phyloP scores from a whole-genome alignment of 148 eudicot genomes.

The Arbutus unedo region DNA sequence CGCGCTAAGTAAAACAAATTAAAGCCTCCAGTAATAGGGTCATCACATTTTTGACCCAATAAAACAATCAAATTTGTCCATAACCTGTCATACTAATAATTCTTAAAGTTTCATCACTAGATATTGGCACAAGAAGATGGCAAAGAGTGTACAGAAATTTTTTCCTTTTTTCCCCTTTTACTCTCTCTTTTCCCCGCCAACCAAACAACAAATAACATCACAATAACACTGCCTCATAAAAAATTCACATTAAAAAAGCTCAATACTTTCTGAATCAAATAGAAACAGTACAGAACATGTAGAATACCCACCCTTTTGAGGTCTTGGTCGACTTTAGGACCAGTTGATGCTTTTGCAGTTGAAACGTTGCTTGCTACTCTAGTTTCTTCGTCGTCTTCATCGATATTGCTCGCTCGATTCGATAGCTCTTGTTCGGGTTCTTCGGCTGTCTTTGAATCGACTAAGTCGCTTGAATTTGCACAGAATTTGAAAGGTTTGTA shows the following conservation, averaged over 20 bases:
- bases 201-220: not conserved
- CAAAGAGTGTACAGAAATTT: not conserved
- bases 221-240: not conserved
- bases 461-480: slow-evolving; percentile 12
- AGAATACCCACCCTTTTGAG: slow-evolving; percentile 55
- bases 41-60: not conserved
- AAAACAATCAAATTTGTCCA: not conserved
- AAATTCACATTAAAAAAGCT: not conserved
- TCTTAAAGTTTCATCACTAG: not conserved
- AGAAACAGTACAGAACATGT: not conserved
- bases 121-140: not conserved
- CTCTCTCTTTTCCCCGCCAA: not conserved
- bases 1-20: not conserved
- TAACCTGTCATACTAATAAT: too few species aligned
- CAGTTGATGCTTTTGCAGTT: not conserved
- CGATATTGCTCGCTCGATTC: not conserved
- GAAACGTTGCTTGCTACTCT: not conserved
- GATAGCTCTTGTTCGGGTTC: slow-evolving; percentile 5
- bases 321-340: slow-evolving; percentile 49
- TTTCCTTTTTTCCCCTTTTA: not conserved
- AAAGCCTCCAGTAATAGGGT: not conserved
- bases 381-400: slow-evolving; percentile 13
- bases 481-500: not conserved
- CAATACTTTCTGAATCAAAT: not conserved
- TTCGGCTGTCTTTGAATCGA: not conserved